phyloP scores from a whole-genome alignment of 441 rosid genomes.

The Hura crepitans region DNA sequence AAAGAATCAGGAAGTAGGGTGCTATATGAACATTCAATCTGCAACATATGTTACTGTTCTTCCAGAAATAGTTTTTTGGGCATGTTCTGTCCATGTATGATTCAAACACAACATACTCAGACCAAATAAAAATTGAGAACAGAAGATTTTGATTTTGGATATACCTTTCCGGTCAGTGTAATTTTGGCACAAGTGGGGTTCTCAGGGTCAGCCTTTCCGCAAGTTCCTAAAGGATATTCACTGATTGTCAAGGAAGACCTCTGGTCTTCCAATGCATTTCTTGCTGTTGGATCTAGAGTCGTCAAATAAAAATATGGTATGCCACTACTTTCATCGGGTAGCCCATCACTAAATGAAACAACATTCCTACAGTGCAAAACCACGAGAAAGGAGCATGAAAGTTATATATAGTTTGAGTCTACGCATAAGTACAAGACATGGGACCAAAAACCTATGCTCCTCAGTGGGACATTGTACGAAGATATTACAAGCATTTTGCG shows the following conservation, averaged over 20 bases:
- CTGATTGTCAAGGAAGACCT: slow-evolving; percentile 74
- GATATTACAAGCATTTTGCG: neutral
- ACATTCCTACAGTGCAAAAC: slow-evolving; percentile 37
- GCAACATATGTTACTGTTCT: neutral
- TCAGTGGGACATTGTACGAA: neutral
- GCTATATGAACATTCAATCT: too few species aligned
- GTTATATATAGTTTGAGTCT: neutral
- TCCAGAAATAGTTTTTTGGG: neutral
- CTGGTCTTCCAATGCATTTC: slow-evolving; percentile 61
- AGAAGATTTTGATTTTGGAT: slow-evolving; percentile 3
- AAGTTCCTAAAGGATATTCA: slow-evolving; percentile 86
- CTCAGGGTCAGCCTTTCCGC: slow-evolving; percentile 79
- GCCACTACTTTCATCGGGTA: slow-evolving; percentile 56
- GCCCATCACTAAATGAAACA: slow-evolving; percentile 85
- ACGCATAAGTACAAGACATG: neutral
- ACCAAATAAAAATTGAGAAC: neutral
- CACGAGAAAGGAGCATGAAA: neutral
- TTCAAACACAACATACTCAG: neutral
- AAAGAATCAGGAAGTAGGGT: too few species aligned
- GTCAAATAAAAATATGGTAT: slow-evolving; percentile 90
- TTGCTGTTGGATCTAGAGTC: slow-evolving; percentile 84
- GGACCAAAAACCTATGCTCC: neutral
- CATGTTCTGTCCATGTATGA: neutral
- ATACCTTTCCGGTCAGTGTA: slow-evolving; percentile 82
- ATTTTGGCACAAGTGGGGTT: slow-evolving; percentile 82